Base-by-base conservation (phyloP, 495 filamentous ascomycete genomes). In the Penicillium simplicissimum region DNA sequence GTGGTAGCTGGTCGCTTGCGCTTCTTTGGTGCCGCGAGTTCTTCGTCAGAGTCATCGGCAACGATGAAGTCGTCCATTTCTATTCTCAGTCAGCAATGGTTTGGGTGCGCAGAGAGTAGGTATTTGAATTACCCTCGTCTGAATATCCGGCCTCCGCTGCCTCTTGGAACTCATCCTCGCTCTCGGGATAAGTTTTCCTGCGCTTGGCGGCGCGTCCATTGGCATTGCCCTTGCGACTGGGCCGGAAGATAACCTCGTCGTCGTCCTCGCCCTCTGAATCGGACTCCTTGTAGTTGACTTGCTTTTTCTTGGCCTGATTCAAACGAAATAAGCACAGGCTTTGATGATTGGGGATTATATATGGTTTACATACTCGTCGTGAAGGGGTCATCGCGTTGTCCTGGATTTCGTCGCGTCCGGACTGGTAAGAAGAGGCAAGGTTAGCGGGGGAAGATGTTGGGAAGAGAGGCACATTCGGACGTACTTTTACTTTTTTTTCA, bases 1-100 rank as follows among this genome's bases (percentile, higher is more conserved):
- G 85, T 81, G 3, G 77, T 59, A 33, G 81, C 71, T 3, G 87
- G 79, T 49, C 87, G 81, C 71, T 94, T 95, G 60, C 88, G 81
- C 69, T 95, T 96, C 70, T 87, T 89, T 4, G 85, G 80, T 3
- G 81, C 74, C 10, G 81, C 77, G 13, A 72, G 83, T 57, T 93
- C 89, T n/a, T 90, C 92, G 23, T 96, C 88, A 9, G 82, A 90
- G 47, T 95, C 92, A 47, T 93, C 91, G 9, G 84, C 74, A 21
- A 91, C 93, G 51, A 96, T 77, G 67, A 96, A 96, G 68, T 96
- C 91, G 57, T 88, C 91, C 81, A 93, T 86, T 59, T 92, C 90
- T 88, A 62, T 17, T 43, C 25, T 64, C 8, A 37, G 66, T 76
- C 58, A 80, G 67, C 28, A 48, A 21, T 49, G 43, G 28, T 15